phyloP scores from a whole-genome alignment of 352 stramenopile genomes.

The Pythium brachiatum region DNA sequence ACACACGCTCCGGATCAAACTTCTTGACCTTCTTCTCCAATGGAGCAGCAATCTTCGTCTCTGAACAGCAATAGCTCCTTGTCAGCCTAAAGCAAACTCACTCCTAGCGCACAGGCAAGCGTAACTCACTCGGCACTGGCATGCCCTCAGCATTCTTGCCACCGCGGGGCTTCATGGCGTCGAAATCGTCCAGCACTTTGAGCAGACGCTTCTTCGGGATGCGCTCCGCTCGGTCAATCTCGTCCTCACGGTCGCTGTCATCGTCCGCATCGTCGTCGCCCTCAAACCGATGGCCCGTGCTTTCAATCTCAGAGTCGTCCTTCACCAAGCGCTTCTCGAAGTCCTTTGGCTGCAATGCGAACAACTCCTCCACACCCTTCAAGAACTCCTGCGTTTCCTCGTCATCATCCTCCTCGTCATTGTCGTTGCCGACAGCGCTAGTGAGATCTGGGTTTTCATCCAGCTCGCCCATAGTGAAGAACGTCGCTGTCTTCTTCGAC shows the following conservation, averaged over 20 bases:
- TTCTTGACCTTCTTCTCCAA: constrained; percentile 74
- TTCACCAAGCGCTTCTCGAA: constrained; percentile 51
- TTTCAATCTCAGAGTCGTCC: constrained; percentile 3
- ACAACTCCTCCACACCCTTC: constrained; percentile 69
- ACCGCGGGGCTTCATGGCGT: constrained; percentile 31
- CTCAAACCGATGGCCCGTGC: not conserved
- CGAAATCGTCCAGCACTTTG: constrained; percentile 65
- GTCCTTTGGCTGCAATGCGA: constrained; percentile 48
- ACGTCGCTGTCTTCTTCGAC: constrained; percentile 25
- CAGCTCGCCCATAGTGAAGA: constrained; percentile 31
- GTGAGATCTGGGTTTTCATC: constrained; percentile 25
- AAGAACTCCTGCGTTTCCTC: constrained; percentile 56
- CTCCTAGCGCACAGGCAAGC: no score
- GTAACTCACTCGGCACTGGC: constrained; percentile 41
- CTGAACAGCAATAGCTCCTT: constrained; percentile 23
- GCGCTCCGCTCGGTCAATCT: constrained; percentile 62
- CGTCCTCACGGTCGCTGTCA: constrained; percentile 19
- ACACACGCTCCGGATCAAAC: constrained; percentile 56
- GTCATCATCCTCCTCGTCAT: constrained; percentile 9
- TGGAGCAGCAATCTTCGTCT: constrained; percentile 64
- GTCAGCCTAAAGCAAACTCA: not conserved
- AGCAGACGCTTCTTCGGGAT: constrained; percentile 73
- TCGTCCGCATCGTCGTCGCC: constrained; percentile 15
- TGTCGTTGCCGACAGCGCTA: not conserved
- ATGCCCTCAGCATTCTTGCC: constrained; percentile 59